Conservation (phyloP, 108 stramenopile species). For the Aurantiochytrium sp. region DNA sequence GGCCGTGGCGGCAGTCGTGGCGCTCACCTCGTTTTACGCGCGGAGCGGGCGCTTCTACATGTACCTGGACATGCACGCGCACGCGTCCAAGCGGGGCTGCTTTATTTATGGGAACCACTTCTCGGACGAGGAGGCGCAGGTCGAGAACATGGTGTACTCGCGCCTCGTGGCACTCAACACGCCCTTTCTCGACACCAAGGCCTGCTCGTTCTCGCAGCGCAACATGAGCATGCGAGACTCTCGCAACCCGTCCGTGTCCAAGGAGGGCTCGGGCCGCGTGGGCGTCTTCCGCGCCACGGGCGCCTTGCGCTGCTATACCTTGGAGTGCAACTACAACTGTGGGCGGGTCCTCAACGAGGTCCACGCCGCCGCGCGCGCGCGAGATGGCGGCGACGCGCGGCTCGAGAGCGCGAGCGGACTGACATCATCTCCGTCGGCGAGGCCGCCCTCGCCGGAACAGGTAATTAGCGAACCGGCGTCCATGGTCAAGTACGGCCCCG, state of each 20-base stretch:
- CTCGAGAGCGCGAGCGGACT: not conserved
- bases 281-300: constrained; percentile 45
- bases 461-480: not conserved
- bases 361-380: constrained; percentile 4
- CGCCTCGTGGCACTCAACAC: constrained; percentile 50
- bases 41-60: not conserved
- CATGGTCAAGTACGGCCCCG: constrained; percentile 1
- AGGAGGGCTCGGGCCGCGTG: constrained; percentile 61
- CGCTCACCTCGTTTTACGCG: constrained; percentile 44
- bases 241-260: constrained; percentile 51
- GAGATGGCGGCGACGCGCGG: not conserved
- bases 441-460: not conserved
- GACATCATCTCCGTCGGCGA: not conserved
- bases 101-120: constrained; percentile 67
- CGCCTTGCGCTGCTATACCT: constrained; percentile 53
- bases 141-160: constrained; percentile 57
- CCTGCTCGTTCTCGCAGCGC: constrained; percentile 52
- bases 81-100: constrained; percentile 62
- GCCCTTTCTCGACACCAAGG: constrained; percentile 54
- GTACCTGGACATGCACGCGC: constrained; percentile 66
- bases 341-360: constrained; percentile 32
- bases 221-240: constrained; percentile 59
- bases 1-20: constrained; percentile 44
- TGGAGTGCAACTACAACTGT: constrained; percentile 68
- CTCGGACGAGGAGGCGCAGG: constrained; percentile 38